Evolutionary conservation across 2,329 filamentous ascomycete species (phyloP).

Genomic region (Xylariaceae sp.): DNA sequence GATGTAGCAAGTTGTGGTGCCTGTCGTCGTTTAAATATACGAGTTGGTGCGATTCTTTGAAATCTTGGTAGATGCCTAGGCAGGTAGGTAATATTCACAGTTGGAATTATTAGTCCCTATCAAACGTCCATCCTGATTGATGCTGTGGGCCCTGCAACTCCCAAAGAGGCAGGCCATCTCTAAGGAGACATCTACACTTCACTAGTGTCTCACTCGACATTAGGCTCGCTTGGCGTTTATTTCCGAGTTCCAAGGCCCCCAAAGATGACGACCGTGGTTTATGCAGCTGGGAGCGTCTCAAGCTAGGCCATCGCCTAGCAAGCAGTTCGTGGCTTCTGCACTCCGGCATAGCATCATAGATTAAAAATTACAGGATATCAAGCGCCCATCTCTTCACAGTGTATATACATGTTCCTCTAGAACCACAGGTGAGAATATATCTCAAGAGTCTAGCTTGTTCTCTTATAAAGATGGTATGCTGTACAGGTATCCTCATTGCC

Average conservation of each 20-base stretch:
- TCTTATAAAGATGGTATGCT: conserved; percentile 1
- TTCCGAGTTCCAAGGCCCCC: not conserved
- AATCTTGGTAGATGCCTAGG: no score
- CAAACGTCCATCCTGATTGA: not conserved
- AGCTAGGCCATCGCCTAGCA: not conserved
- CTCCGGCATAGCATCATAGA: not conserved
- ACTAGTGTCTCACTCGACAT: not conserved
- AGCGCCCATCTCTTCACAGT: not conserved
- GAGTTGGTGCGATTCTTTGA: not conserved
- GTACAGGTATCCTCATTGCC: conserved; percentile 4
- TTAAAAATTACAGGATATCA: not conserved
- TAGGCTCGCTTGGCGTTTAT: not conserved
- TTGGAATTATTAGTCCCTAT: not conserved
- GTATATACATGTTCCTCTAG: conserved; percentile 18
- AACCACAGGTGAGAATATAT: not conserved
- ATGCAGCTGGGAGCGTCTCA: not conserved
- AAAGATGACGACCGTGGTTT: not conserved
- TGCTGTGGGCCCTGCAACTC: conserved; percentile 15
- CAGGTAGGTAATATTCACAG: not conserved
- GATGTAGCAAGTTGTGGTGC: not conserved
- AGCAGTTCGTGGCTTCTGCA: not conserved
- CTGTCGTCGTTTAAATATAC: not conserved
- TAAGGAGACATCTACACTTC: not conserved
- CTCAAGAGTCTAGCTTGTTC: not conserved
- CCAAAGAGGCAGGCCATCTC: conserved; percentile 14